These are phyloP conservation scores for Nakazawaea ernobii DNA, from an alignment of 805 yeast species.

Conservation along the genomic window DNA sequence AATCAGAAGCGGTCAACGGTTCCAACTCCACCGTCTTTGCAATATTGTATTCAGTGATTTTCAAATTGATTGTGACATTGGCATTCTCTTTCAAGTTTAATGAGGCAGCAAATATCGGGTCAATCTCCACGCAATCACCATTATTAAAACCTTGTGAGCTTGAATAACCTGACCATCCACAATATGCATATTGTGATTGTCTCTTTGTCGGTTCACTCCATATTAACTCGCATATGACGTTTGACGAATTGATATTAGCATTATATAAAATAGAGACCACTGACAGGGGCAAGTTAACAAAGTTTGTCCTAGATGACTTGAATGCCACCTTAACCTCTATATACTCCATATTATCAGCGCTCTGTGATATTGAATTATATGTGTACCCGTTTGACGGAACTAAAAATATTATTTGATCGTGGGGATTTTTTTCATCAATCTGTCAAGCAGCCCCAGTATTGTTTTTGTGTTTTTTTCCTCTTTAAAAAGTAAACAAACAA, in stretches of 20 bases:
- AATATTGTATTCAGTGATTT: slow-evolving; percentile 39
- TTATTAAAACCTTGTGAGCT: background rate
- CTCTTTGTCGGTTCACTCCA: slow-evolving; percentile 12
- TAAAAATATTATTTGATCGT: background rate
- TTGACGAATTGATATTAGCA: slow-evolving; percentile 33
- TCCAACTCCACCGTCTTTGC: slow-evolving; percentile 67
- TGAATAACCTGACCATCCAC: slow-evolving; percentile 37
- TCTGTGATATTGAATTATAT: background rate
- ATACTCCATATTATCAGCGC: slow-evolving; percentile 15
- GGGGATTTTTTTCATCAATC: background rate
- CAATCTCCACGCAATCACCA: slow-evolving; percentile 45
- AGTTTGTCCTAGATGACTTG: slow-evolving; percentile 24
- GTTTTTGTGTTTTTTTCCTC: background rate
- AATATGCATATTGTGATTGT: slow-evolving; percentile 20
- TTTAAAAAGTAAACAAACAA: slow-evolving; percentile 1
- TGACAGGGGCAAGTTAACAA: slow-evolving; percentile 30
- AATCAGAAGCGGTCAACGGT: slow-evolving; percentile 72
- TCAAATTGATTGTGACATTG: slow-evolving; percentile 36
- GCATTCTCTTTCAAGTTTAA: slow-evolving; percentile 40
- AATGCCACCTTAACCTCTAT: slow-evolving; percentile 17
- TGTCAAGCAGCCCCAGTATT: background rate
- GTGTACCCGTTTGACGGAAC: background rate
- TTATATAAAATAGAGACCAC: slow-evolving; percentile 31
- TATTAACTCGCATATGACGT: slow-evolving; percentile 29
- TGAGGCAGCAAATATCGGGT: slow-evolving; percentile 56